Conservation (phyloP, 75 land plant genomes). For the Isoetes taiwanensis region DNA sequence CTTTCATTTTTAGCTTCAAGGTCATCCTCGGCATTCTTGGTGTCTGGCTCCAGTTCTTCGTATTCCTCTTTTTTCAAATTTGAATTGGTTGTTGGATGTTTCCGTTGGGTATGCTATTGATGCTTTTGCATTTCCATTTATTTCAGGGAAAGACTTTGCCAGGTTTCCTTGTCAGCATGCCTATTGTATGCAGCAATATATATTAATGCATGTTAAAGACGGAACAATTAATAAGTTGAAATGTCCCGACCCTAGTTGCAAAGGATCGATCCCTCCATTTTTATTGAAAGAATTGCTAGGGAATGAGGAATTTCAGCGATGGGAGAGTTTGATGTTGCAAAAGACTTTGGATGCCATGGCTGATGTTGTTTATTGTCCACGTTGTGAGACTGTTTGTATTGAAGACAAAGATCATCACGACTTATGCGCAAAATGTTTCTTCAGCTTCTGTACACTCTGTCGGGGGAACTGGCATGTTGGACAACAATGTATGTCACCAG, state of each 20-base stretch:
- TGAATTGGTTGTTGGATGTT: no score
- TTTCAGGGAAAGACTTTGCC: slow-evolving; percentile 51
- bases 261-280: slow-evolving; percentile 46
- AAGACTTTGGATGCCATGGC: slow-evolving; percentile 77
- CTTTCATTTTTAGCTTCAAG: no score
- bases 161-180: slow-evolving; percentile 63
- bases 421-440: slow-evolving; percentile 63
- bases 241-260: slow-evolving; percentile 61
- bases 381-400: slow-evolving; percentile 64
- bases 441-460: slow-evolving; percentile 78
- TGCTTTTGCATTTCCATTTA: background rate
- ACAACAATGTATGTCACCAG: slow-evolving; percentile 55
- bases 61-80: no score
- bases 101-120: no score
- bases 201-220: slow-evolving; percentile 59
- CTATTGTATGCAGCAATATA: slow-evolving; percentile 70
- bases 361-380: slow-evolving; percentile 76
- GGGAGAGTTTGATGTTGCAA: slow-evolving; percentile 70
- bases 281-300: slow-evolving; percentile 56
- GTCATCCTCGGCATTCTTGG: no score
- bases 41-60: no score
- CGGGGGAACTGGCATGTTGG: slow-evolving; percentile 72
- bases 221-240: slow-evolving; percentile 57
- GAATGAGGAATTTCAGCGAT: slow-evolving; percentile 64
- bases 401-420: slow-evolving; percentile 74